A percentile compares a stretch with the other conserved stretches of the same genome.
phyloP scores from a whole-genome alignment of 345 rosid genomes.

The Jatropha curcas region DNA sequence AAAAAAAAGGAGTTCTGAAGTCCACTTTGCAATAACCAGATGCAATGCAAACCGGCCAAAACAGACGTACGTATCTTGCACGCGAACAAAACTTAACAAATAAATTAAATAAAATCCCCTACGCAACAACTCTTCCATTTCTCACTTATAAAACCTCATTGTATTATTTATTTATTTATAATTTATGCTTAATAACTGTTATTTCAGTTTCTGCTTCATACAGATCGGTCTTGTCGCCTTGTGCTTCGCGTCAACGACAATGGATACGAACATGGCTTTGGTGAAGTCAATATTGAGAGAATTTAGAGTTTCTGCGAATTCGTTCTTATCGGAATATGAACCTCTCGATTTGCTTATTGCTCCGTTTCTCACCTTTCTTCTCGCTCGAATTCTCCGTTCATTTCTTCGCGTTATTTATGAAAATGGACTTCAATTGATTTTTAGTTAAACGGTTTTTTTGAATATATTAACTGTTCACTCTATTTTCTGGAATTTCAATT shows the following conservation, averaged over 20 bases:
- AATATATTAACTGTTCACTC: not conserved
- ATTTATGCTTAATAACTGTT: not conserved
- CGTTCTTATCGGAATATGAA: slow-evolving; percentile 61
- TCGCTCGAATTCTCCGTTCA: slow-evolving; percentile 56
- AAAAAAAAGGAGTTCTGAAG: too few species aligned
- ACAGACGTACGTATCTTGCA: not conserved
- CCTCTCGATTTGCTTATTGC: slow-evolving; percentile 63
- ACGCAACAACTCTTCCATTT: too few species aligned
- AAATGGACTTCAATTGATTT: too few species aligned
- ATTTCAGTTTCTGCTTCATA: not conserved
- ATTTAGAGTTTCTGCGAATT: slow-evolving; percentile 56
- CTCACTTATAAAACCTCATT: too few species aligned
- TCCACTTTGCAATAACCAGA: too few species aligned
- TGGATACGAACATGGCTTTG: not conserved
- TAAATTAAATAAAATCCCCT: not conserved
- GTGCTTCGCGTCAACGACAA: not conserved
- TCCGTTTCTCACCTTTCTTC: slow-evolving; percentile 62
- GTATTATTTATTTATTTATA: too few species aligned
- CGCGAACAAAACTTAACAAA: slow-evolving; percentile 9
- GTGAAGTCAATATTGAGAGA: slow-evolving; percentile 15
- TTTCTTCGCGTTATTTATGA: slow-evolving; percentile 46
- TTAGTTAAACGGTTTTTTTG: too few species aligned
- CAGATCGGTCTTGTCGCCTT: not conserved
- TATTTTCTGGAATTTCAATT: too few species aligned
- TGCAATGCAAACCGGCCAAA: too few species aligned